A percentile compares a stretch with the other conserved stretches of the same genome.
phyloP scores from a whole-genome alignment of 768 basidiomycete species.

The Rhodotorula taiwanensis region DNA sequence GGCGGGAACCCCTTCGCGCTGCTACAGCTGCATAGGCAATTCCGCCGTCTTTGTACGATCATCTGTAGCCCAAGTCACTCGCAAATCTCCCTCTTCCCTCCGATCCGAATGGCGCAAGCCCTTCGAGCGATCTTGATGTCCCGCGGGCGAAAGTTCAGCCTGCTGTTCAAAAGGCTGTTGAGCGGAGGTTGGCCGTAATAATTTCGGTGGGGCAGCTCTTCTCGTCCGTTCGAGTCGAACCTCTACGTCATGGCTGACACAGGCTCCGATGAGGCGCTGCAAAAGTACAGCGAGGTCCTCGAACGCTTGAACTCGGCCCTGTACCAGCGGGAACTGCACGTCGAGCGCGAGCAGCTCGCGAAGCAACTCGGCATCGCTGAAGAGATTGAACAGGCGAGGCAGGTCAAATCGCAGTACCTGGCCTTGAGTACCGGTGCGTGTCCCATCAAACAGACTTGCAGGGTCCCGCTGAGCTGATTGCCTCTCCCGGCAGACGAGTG shows the following conservation, averaged over 20 bases:
- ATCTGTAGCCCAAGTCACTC: no score
- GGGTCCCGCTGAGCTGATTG: not conserved
- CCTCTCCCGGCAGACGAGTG: slow-evolving; percentile 3
- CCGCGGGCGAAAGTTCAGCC: no score
- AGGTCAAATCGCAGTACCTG: slow-evolving; percentile 57
- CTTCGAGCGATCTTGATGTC: no score
- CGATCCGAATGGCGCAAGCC: no score
- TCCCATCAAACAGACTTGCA: not conserved
- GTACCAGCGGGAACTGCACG: slow-evolving; percentile 59
- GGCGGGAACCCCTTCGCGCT: no score
- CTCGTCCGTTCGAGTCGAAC: not conserved
- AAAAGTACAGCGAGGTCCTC: slow-evolving; percentile 46
- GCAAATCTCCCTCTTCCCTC: no score
- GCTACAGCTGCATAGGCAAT: no score
- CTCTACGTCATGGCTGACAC: slow-evolving; percentile 1
- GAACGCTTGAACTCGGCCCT: slow-evolving; percentile 57
- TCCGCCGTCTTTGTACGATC: no score
- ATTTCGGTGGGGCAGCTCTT: no score
- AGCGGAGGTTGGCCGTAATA: no score
- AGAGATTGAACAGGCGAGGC: slow-evolving; percentile 58
- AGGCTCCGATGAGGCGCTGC: slow-evolving; percentile 2
- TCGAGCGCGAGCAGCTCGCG: slow-evolving; percentile 60
- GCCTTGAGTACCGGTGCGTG: slow-evolving; percentile 16
- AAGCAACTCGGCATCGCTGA: slow-evolving; percentile 55
- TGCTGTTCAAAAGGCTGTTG: no score